Percentiles rank a stretch among this genome's conserved stretches.
Conservation (phyloP, 805 yeast species). For the Suhomyces pyralidae region DNA sequence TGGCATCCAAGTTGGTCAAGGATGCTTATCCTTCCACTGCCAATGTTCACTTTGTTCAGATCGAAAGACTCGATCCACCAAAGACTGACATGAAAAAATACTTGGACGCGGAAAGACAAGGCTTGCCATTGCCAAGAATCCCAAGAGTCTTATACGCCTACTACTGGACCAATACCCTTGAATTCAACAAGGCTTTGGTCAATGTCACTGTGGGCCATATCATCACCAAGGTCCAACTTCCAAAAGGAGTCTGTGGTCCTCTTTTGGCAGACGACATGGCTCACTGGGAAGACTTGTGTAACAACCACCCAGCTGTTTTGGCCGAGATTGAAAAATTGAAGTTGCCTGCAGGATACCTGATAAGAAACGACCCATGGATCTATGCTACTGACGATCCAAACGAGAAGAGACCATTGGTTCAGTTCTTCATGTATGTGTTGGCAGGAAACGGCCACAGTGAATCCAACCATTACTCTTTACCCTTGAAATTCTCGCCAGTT, state of each 20-base stretch:
- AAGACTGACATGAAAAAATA: constrained; percentile 66
- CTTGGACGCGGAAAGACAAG: constrained; percentile 60
- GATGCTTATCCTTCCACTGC: constrained; percentile 51
- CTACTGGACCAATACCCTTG: constrained; percentile 51
- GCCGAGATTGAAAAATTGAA: constrained; percentile 68
- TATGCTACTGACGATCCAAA: constrained; percentile 71
- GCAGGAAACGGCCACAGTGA: constrained; percentile 62
- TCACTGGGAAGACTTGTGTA: constrained; percentile 50
- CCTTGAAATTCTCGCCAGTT: constrained; percentile 71
- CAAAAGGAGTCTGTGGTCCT: constrained; percentile 69
- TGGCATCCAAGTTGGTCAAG: constrained; percentile 59
- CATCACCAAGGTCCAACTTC: constrained; percentile 52
- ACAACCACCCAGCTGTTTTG: constrained; percentile 52
- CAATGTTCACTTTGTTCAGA: constrained; percentile 60
- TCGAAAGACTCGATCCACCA: constrained; percentile 76
- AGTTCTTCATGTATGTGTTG: constrained; percentile 71
- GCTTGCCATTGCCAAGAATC: constrained; percentile 50
- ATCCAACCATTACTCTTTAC: constrained; percentile 73
- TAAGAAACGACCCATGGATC: constrained; percentile 80
- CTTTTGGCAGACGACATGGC: constrained; percentile 61
- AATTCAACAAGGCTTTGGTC: constrained; percentile 68
- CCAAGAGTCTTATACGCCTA: constrained; percentile 67
- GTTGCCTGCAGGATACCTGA: constrained; percentile 53
- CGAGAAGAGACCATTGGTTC: constrained; percentile 61
- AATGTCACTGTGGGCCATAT: constrained; percentile 62